Base-by-base conservation (phyloP, 257 asterid genomes). In the Scutellaria barbata region DNA sequence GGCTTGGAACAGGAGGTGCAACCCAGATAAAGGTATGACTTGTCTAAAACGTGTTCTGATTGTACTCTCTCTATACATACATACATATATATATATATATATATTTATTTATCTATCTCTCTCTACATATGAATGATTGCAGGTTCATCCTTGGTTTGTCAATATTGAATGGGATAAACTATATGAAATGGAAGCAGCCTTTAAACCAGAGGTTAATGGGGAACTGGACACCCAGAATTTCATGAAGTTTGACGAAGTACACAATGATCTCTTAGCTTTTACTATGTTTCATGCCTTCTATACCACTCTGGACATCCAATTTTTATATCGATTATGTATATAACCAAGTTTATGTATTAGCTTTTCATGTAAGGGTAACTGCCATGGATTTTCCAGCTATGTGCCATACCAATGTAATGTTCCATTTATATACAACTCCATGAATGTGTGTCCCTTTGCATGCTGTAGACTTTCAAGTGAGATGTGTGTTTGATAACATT, bases 181-280 rank as follows among this genome's bases (percentile, higher is more conserved):
- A n/a, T 90, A 90, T 81, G 98, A 93, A 69, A 93, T 85, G 92
- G 96, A 93, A 74, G 98, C 97, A 12, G 96, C 96, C 73, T 93
- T 87, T 74, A 86, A 83, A 73, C 97, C 97, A 47, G 88, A 85
- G 77, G 88, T 93, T 69, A 88, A 86, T n/a, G 98, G 97, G 63
- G 98, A 93, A 88, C 85, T 90, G 84, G 98, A 93, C 64, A 93
- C 98, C 54, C 91, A 79, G 71, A 93, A 93, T 72, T 93, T 90
- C 73, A 87, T 90, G 96, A 93, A 93, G 85, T 89, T 90, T 80
- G 98, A 90, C 71, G 98, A 93, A 70, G 98, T 93, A 89, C 72
- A 57, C 59, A 61, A 75, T 14, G 14, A 47, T 66, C 80, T 66
- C 63, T 72, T 69, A 39, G 4, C 66, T 45, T 68, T 65, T 65